These are phyloP conservation scores for Tulasnella calospora DNA, from an alignment of 768 basidiomycete genomes.

Conservation along the genomic window DNA sequence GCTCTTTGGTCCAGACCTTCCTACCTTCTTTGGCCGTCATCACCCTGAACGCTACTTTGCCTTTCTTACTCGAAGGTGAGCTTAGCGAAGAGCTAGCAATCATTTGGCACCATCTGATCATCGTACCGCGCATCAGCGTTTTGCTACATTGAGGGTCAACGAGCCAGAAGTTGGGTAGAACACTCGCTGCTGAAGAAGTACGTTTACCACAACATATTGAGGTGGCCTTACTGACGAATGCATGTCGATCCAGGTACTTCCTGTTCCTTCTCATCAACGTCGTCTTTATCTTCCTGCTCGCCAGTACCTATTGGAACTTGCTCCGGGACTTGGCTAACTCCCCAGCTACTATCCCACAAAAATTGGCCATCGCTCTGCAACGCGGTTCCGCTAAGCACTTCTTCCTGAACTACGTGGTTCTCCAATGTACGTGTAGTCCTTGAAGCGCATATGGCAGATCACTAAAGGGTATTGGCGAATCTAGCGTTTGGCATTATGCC, in stretches of 20 bases:
- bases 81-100: background rate
- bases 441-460: background rate
- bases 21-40: constrained; percentile 89
- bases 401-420: constrained; percentile 77
- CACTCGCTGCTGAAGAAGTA: constrained; percentile 90
- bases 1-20: constrained; percentile 90
- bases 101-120: background rate
- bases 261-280: constrained; percentile 88
- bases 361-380: constrained; percentile 78
- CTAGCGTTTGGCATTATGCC: constrained; percentile 91
- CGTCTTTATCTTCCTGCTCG: constrained; percentile 89
- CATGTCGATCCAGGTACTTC: constrained; percentile 62
- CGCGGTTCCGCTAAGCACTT: constrained; percentile 77
- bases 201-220: constrained; percentile 31
- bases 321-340: constrained; percentile 88
- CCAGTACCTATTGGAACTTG: constrained; percentile 87
- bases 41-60: constrained; percentile 78
- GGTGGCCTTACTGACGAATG: constrained; percentile 11
- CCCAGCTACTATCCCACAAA: constrained; percentile 90
- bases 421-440: constrained; percentile 55
- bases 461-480: constrained; percentile 20
- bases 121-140: constrained; percentile 43
- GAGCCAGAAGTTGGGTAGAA: constrained; percentile 88
- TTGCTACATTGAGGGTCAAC: constrained; percentile 86
- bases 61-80: constrained; percentile 82